Percentiles rank a stretch among this genome's conserved stretches.
Evolutionary conservation across 2,329 filamentous ascomycete genomes (phyloP).

Genomic region (Stagonosporopsis rhizophila): DNA sequence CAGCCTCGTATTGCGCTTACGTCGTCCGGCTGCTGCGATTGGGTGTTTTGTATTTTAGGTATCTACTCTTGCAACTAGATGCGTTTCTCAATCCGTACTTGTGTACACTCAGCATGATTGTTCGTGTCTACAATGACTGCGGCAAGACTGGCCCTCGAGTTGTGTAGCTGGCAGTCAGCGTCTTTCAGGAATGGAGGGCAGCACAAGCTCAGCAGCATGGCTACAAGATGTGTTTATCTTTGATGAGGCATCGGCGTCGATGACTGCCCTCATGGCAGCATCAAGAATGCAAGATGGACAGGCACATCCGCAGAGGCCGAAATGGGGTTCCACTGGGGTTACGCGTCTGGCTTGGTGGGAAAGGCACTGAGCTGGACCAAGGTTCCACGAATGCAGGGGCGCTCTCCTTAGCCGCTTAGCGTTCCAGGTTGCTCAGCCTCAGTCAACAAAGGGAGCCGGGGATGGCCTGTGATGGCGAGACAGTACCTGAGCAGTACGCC

Average conservation of each 20-base stretch:
- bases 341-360: slow-evolving; percentile 9
- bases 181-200: background rate
- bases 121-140: too few species aligned
- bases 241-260: background rate
- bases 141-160: too few species aligned
- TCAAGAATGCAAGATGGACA: slow-evolving; percentile 9
- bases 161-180: background rate
- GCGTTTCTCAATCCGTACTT: background rate
- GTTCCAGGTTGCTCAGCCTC: slow-evolving; percentile 17
- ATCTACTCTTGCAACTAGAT: slow-evolving; percentile 1
- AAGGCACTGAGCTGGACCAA: background rate
- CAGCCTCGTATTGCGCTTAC: slow-evolving; percentile 18
- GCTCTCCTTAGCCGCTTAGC: slow-evolving; percentile 4
- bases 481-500: slow-evolving; percentile 16
- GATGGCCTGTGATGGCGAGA: slow-evolving; percentile 5
- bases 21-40: slow-evolving; percentile 14
- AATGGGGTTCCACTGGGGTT: slow-evolving; percentile 7
- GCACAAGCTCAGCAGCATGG: background rate
- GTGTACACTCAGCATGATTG: too few species aligned
- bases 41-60: slow-evolving; percentile 8
- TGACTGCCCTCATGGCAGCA: background rate
- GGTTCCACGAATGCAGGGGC: slow-evolving; percentile 13
- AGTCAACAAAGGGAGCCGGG: slow-evolving; percentile 6
- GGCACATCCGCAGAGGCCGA: slow-evolving; percentile 10
- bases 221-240: background rate